These are phyloP conservation scores for Salinomyces thailandicus DNA, from an alignment of 2,329 filamentous ascomycete genomes.

Conservation along the genomic window DNA sequence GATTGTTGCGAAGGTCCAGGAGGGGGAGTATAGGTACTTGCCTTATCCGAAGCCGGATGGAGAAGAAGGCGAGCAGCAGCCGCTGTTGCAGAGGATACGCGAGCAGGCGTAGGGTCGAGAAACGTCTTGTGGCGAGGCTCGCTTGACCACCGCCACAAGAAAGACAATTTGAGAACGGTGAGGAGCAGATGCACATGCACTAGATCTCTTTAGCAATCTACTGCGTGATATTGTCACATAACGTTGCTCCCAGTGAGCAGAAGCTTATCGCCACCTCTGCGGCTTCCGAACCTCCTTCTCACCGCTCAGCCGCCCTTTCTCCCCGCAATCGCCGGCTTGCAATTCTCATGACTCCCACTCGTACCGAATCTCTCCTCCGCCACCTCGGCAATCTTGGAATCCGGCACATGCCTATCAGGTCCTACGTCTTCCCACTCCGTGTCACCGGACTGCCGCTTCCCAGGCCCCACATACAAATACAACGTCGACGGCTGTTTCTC, in stretches of 20 bases:
- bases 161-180: too few species aligned
- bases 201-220: too few species aligned
- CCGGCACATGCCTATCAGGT: neutral
- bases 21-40: constrained; percentile 41
- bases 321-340: neutral
- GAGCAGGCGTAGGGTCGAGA: too few species aligned
- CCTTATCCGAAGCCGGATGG: constrained; percentile 31
- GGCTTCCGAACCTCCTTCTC: too few species aligned
- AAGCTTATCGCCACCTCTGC: too few species aligned
- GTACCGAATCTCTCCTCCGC: neutral
- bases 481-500: neutral
- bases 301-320: neutral
- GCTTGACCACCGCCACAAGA: too few species aligned
- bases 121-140: too few species aligned
- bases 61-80: constrained; percentile 35
- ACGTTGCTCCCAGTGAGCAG: too few species aligned
- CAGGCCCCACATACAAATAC: constrained; percentile 3
- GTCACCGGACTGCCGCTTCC: neutral
- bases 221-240: too few species aligned
- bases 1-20: constrained; percentile 43
- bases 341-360: neutral
- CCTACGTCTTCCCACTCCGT: neutral
- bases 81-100: constrained; percentile 33
- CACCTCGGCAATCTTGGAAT: constrained; percentile 1
- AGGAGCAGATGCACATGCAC: too few species aligned